Base-by-base conservation (phyloP, 139 green algal genomes). In the Chlorella sp. region DNA sequence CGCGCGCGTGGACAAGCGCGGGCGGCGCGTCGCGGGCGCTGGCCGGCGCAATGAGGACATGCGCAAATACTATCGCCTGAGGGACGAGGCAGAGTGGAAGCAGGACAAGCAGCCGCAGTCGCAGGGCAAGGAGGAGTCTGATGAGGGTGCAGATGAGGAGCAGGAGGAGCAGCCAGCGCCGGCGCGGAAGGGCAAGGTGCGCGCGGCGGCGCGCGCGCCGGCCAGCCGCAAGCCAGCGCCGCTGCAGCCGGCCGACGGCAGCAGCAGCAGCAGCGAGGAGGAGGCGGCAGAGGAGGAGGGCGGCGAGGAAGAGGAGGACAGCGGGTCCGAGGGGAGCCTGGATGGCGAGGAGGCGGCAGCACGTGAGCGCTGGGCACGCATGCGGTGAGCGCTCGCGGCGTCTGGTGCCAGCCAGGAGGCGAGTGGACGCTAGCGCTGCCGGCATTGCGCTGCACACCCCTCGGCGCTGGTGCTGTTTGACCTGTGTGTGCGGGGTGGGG, bases 1-100 rank as follows among this genome's bases (percentile, higher is more conserved):
- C 11, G 40, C 33, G 4, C 72, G 63, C 2, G 86, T 90, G 19
- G 94, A 98, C 84, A 97, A 98, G 83, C 88, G 93, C 0, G 94
- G 94, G 5, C 77, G 91, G n/a, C 91, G 93, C 80, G 87, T 94
- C 14, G 70, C 21, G 64, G 38, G 41, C 48, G 58, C 67, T 33
- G 45, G 59, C 50, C 81, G 79, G 67, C 77, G 73, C n/a, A 79
- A 73, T 8, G 91, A 92, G 55, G 77, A 94, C 76, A 77, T 93
- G 64, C 77, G 71, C 31, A 82, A 82, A 23, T 97, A 95, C 72
- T 97, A 97, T 67, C 86, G 84, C 5, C 81, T 96, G 38, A 72
- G 66, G 38, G 87, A 89, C 41, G 83, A 89, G 69, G 82, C 69
- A 48, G 76, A 55, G 48, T 36, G 31, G 59, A 56, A 29, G 45